These are phyloP conservation scores for Athelia sp. DNA, from an alignment of 1,284 basidiomycete genomes.

Conservation along the genomic window DNA sequence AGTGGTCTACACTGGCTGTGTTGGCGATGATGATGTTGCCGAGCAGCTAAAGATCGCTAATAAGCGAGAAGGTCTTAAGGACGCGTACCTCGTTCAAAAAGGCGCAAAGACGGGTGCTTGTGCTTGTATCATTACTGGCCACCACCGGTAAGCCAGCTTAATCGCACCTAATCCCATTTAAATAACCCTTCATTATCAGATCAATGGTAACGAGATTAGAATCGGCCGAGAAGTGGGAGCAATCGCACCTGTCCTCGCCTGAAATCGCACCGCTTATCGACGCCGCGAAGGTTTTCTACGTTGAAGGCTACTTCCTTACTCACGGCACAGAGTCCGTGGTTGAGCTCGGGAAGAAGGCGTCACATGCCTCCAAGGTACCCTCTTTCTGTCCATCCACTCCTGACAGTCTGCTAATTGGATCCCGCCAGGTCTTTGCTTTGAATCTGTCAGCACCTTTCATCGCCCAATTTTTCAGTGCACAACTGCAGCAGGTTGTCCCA, in stretches of 20 bases:
- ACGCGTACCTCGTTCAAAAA: conserved; percentile 71
- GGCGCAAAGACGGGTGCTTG: conserved; percentile 78
- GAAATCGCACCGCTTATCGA: conserved; percentile 63
- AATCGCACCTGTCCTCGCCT: conserved; percentile 61
- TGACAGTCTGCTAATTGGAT: not conserved
- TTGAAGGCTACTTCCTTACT: conserved; percentile 87
- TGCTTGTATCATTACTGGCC: conserved; percentile 79
- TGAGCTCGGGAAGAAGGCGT: conserved; percentile 66
- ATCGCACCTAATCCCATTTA: not conserved
- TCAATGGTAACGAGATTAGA: conserved; percentile 79
- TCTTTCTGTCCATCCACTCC: not conserved
- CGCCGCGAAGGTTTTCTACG: conserved; percentile 73
- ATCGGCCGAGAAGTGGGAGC: conserved; percentile 75
- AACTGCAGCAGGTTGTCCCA: conserved; percentile 77
- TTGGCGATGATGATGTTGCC: conserved; percentile 77
- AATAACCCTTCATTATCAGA: conserved; percentile 25
- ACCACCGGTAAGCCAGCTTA: conserved; percentile 50
- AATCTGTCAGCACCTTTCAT: conserved; percentile 99
- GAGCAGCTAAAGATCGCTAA: conserved; percentile 74
- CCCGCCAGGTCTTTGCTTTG: conserved; percentile 70
- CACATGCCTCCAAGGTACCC: conserved; percentile 53
- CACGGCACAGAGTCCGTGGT: conserved; percentile 72
- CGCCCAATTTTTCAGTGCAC: conserved; percentile 86
- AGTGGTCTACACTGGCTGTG: conserved; percentile 79
- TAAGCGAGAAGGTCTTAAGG: conserved; percentile 70